A percentile compares a stretch with the other conserved stretches of the same genome.
Evolutionary conservation across 768 basidiomycete species (phyloP).

Genomic region (Russula emetica): DNA sequence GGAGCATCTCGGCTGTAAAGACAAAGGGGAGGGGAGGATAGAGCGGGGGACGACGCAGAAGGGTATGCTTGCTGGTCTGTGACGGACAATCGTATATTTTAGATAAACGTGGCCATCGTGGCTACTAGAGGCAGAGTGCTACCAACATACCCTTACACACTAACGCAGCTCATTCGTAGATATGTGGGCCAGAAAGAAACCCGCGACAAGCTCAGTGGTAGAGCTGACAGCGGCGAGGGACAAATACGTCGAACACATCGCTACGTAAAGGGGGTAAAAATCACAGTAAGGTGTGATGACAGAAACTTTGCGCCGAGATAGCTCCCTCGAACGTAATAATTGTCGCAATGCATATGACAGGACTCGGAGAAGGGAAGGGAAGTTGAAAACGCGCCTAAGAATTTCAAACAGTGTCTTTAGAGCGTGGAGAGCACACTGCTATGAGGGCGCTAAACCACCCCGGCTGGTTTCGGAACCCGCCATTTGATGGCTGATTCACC

Average conservation of each 20-base stretch:
- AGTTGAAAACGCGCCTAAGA: neutral
- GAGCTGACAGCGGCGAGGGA: no score
- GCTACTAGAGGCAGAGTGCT: neutral
- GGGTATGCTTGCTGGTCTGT: conserved; percentile 14
- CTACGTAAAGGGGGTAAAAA: conserved; percentile 5
- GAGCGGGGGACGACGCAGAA: neutral
- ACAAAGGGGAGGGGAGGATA: conserved; percentile 44
- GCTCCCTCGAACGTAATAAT: conserved; percentile 1
- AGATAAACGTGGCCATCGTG: neutral
- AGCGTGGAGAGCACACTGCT: neutral
- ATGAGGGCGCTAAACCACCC: no score
- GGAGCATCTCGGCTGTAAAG: conserved; percentile 56
- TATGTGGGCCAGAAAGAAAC: neutral
- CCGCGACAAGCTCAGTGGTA: no score
- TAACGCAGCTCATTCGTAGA: neutral
- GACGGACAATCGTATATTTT: neutral
- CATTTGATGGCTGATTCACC: no score
- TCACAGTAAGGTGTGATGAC: neutral
- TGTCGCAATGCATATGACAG: neutral
- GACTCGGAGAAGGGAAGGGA: neutral
- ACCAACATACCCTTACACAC: neutral
- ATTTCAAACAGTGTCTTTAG: neutral
- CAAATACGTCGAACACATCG: neutral
- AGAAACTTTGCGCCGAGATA: neutral
- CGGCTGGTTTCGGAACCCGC: no score